Conservation (phyloP, 192 early-diverging fungal genomes). For the Linderina pennispora region DNA sequence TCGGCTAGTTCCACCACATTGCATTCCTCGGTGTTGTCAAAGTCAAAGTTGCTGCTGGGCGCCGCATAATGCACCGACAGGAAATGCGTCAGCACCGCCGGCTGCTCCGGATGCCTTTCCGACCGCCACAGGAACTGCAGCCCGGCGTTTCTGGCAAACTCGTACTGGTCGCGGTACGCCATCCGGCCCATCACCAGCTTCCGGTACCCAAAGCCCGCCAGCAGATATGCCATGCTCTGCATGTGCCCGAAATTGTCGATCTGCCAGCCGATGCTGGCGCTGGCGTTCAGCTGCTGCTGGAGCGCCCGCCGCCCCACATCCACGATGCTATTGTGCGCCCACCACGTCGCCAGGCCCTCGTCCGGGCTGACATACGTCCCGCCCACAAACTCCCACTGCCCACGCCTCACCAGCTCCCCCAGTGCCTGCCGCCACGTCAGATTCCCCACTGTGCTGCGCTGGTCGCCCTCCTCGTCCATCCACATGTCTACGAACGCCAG, state of each 20-base stretch:
- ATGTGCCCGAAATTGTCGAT: slow-evolving; percentile 40
- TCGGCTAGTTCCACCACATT: slow-evolving; percentile 8
- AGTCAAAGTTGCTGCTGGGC: slow-evolving; percentile 27
- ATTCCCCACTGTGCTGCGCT: background rate
- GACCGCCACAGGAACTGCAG: slow-evolving; percentile 38
- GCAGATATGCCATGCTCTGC: slow-evolving; percentile 16
- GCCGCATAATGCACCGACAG: slow-evolving; percentile 27
- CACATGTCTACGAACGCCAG: slow-evolving; percentile 37
- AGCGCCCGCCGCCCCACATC: slow-evolving; percentile 28
- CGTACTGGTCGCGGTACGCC: slow-evolving; percentile 25
- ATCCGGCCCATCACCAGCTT: slow-evolving; percentile 32
- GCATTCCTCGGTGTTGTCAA: slow-evolving; percentile 21
- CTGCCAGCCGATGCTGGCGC: slow-evolving; percentile 29
- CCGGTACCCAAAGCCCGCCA: slow-evolving; percentile 26
- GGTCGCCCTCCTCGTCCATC: slow-evolving; percentile 33
- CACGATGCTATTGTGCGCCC: slow-evolving; percentile 32
- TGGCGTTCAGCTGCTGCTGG: slow-evolving; percentile 12
- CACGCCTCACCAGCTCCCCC: slow-evolving; percentile 9
- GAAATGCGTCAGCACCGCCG: slow-evolving; percentile 24
- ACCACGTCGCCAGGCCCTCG: slow-evolving; percentile 43
- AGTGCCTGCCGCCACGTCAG: slow-evolving; percentile 32
- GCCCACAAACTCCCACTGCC: slow-evolving; percentile 29
- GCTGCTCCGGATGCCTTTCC: background rate
- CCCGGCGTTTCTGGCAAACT: slow-evolving; percentile 4
- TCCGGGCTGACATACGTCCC: slow-evolving; percentile 41